Percentiles rank a stretch among this genome's conserved stretches.
Evolutionary conservation across 2,329 filamentous ascomycete species (phyloP).

Genomic region (Calycina herbarum): DNA sequence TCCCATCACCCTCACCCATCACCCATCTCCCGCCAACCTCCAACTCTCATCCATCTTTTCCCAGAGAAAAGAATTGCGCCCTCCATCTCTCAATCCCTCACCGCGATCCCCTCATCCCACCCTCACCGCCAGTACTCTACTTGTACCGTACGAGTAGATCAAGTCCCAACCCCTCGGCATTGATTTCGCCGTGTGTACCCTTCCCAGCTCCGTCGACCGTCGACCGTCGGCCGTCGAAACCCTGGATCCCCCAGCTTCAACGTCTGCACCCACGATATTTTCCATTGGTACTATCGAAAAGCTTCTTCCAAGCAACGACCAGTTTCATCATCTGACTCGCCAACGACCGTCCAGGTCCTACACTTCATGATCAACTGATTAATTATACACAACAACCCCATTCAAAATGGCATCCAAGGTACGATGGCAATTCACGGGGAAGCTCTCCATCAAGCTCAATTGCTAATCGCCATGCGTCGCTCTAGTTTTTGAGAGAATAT

Average conservation of each 20-base stretch:
- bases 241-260: not conserved
- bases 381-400: conserved; percentile 8
- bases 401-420: conserved; percentile 42
- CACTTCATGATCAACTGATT: conserved; percentile 28
- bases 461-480: conserved; percentile 19
- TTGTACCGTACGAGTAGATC: not conserved
- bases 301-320: conserved; percentile 1
- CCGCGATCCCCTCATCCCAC: not conserved
- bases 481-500: conserved; percentile 83
- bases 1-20: not conserved
- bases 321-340: conserved; percentile 22
- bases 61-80: not conserved
- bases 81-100: not conserved
- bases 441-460: conserved; percentile 13
- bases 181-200: conserved; percentile 4
- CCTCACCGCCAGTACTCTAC: not conserved
- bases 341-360: conserved; percentile 18
- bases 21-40: not conserved
- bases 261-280: not conserved
- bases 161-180: not conserved
- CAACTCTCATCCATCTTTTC: not conserved
- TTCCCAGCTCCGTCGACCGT: not conserved
- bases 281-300: conserved; percentile 11
- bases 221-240: not conserved
- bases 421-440: conserved; percentile 9